phyloP scores from a whole-genome alignment of 2,329 filamentous ascomycete species.

The Exophiala lecanii-corni region DNA sequence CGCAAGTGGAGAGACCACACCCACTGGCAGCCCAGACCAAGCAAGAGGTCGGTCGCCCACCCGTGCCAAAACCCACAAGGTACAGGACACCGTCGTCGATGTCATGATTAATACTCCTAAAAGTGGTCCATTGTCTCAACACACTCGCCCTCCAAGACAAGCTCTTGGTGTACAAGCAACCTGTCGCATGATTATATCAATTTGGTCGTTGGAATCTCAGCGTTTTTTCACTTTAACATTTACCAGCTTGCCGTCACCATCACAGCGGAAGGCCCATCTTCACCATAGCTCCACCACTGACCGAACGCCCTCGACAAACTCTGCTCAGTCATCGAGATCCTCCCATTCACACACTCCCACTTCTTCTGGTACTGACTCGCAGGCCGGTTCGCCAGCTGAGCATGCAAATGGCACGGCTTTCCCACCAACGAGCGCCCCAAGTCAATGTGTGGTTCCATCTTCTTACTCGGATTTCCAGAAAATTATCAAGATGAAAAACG shows the following conservation, averaged over 20 bases:
- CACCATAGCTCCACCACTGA: constrained; percentile 2
- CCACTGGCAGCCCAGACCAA: constrained; percentile 6
- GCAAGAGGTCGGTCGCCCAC: constrained; percentile 14
- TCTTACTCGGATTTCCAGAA: constrained; percentile 67
- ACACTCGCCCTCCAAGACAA: constrained; percentile 25
- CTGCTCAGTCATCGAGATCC: constrained; percentile 18
- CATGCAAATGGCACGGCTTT: constrained; percentile 55
- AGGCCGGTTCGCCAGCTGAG: constrained; percentile 47
- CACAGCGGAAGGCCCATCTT: constrained; percentile 32
- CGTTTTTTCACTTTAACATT: constrained; percentile 72
- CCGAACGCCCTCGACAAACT: constrained; percentile 19
- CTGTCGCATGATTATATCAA: constrained; percentile 71
- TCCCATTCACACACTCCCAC: constrained; percentile 23
- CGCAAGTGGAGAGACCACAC: constrained; percentile 15
- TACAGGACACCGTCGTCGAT: constrained; percentile 60
- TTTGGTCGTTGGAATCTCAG: constrained; percentile 65
- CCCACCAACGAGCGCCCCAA: constrained; percentile 63
- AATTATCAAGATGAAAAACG: constrained; percentile 70
- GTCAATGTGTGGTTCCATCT: constrained; percentile 49
- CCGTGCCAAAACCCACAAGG: constrained; percentile 32
- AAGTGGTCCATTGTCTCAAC: constrained; percentile 33
- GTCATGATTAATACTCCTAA: constrained; percentile 57
- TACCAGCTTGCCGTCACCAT: constrained; percentile 49
- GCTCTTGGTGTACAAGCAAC: constrained; percentile 45
- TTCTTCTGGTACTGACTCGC: constrained; percentile 34